A percentile compares a stretch with the other conserved stretches of the same genome.
Conservation (phyloP, 164 flowering plant genomes). For the Vitis cinerea region DNA sequence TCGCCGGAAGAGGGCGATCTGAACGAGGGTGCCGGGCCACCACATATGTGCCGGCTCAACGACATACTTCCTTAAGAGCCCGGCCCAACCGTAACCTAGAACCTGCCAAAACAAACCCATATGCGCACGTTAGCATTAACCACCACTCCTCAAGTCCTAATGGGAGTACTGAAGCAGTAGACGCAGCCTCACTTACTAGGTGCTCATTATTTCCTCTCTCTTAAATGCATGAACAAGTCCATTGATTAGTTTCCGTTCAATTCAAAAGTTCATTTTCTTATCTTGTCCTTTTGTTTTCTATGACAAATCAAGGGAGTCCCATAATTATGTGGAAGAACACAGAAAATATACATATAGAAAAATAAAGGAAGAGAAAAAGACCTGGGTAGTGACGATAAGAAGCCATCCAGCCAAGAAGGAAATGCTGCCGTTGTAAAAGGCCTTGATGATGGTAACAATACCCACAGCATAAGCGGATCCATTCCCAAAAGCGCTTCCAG, state of each 20-base stretch:
- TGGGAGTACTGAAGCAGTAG: too few species aligned
- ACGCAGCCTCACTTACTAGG: too few species aligned
- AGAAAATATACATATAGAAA: too few species aligned
- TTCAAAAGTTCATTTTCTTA: too few species aligned
- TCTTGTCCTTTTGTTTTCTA: too few species aligned
- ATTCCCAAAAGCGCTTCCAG: slow-evolving; percentile 54
- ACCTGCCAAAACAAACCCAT: slow-evolving; percentile 24
- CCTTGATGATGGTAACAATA: slow-evolving; percentile 56
- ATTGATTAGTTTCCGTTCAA: too few species aligned
- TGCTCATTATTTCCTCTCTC: too few species aligned
- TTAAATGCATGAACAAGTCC: too few species aligned
- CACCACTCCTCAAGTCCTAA: too few species aligned
- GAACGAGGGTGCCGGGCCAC: slow-evolving; percentile 59
- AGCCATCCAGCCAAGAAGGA: slow-evolving; percentile 46
- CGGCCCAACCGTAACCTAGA: slow-evolving; percentile 66
- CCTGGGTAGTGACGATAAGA: slow-evolving; percentile 53
- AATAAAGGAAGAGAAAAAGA: not conserved
- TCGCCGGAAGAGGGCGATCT: slow-evolving; percentile 55
- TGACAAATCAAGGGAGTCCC: too few species aligned
- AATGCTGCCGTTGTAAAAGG: slow-evolving; percentile 49
- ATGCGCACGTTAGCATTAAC: slow-evolving; percentile 2
- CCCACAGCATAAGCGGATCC: slow-evolving; percentile 65
- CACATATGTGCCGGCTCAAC: slow-evolving; percentile 71
- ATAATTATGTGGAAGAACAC: too few species aligned
- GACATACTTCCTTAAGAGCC: slow-evolving; percentile 42